Evolutionary conservation across 306 rosid species (phyloP).

Genomic region (Mimosa pudica): DNA sequence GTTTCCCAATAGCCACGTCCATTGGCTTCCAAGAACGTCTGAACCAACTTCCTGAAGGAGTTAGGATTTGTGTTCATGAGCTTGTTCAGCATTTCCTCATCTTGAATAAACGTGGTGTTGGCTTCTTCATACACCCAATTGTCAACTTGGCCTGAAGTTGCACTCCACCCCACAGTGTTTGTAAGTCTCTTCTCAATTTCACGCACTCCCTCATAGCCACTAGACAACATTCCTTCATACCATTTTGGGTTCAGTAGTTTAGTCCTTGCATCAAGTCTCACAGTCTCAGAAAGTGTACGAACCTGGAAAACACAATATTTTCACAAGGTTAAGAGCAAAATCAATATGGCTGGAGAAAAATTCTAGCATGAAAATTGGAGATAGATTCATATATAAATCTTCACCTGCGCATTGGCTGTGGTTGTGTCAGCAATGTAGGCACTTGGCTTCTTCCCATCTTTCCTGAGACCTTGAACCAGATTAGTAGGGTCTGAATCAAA

Average conservation of each 20-base stretch:
- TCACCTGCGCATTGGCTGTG: slow-evolving; percentile 98
- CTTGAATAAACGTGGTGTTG: slow-evolving; percentile 88
- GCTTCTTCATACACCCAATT: slow-evolving; percentile 99
- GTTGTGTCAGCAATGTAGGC: slow-evolving; percentile 98
- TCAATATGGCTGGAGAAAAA: background rate
- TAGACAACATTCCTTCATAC: slow-evolving; percentile 97
- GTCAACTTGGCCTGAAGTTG: slow-evolving; percentile 98
- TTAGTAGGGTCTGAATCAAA: slow-evolving; percentile 97
- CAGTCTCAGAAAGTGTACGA: slow-evolving; percentile 91
- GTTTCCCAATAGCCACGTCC: slow-evolving; percentile 99
- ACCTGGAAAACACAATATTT: slow-evolving; percentile 55
- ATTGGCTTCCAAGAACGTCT: slow-evolving; percentile 95
- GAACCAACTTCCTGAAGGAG: slow-evolving; percentile 90
- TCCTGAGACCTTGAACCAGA: slow-evolving; percentile 89
- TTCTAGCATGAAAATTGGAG: slow-evolving; percentile 11
- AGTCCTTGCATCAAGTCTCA: slow-evolving; percentile 95
- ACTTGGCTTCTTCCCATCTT: slow-evolving; percentile 97
- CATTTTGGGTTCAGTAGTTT: slow-evolving; percentile 95
- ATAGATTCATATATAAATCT: slow-evolving; percentile 2
- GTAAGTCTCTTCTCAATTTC: slow-evolving; percentile 97
- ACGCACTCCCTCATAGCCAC: slow-evolving; percentile 94
- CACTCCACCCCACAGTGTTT: slow-evolving; percentile 99
- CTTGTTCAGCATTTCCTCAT: slow-evolving; percentile 88
- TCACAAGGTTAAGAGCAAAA: slow-evolving; percentile 16
- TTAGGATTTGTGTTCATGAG: slow-evolving; percentile 89